These are phyloP conservation scores for Oenanthe javanica DNA, from an alignment of 140 eudicot species.

Conservation along the genomic window DNA sequence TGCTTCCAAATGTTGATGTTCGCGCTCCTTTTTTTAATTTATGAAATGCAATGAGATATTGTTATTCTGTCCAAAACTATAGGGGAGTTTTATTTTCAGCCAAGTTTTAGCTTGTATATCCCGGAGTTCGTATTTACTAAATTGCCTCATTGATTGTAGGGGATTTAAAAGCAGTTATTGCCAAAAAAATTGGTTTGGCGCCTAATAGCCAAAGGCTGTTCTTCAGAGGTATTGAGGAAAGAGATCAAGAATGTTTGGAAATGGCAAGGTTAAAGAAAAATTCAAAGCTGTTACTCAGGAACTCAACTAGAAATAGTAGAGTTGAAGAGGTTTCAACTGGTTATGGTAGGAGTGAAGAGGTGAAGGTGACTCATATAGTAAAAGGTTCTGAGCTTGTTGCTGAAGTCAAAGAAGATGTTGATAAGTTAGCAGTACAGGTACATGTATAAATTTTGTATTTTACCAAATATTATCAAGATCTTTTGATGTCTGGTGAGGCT, in stretches of 20 bases:
- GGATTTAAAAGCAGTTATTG: conserved; percentile 55
- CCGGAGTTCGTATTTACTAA: background rate
- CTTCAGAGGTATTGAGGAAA: conserved; percentile 77
- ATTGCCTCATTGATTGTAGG: conserved; percentile 32
- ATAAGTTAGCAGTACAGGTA: conserved; percentile 73
- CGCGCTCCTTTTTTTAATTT: background rate
- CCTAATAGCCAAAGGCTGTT: conserved; percentile 52
- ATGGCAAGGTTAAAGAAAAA: conserved; percentile 65
- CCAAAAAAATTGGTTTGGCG: conserved; percentile 51
- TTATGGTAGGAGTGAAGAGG: conserved; percentile 33
- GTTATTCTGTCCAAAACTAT: background rate
- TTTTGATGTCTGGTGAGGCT: background rate
- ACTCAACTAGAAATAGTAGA: conserved; percentile 22
- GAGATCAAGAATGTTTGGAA: conserved; percentile 44
- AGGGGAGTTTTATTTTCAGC: background rate
- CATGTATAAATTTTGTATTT: background rate
- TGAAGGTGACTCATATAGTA: conserved; percentile 28
- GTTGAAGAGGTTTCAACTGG: conserved; percentile 34
- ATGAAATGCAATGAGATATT: background rate
- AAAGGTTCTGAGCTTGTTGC: conserved; percentile 59
- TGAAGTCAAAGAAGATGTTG: conserved; percentile 52
- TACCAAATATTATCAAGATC: background rate
- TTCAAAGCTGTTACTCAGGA: conserved; percentile 54
- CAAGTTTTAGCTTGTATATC: background rate
- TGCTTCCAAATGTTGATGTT: background rate